Conservation (phyloP, 2,329 filamentous ascomycete genomes). For the Claviceps cyperi region DNA sequence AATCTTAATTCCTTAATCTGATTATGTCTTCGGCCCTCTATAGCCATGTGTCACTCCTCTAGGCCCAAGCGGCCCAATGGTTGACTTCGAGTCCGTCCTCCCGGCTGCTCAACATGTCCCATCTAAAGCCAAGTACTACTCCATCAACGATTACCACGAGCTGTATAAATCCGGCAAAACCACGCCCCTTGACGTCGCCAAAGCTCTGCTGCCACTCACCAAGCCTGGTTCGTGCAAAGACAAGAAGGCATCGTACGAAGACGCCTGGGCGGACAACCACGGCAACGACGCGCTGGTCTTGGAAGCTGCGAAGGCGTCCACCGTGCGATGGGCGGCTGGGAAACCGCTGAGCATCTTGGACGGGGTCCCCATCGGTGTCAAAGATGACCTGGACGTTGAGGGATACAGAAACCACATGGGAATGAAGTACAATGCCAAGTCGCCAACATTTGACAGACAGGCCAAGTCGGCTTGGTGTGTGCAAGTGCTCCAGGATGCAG, state of each 20-base stretch:
- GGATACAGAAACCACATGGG: constrained; percentile 57
- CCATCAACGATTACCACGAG: constrained; percentile 61
- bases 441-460: constrained; percentile 33
- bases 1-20: neutral
- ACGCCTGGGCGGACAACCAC: constrained; percentile 58
- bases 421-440: constrained; percentile 42
- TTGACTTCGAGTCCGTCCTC: constrained; percentile 28
- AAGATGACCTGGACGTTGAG: constrained; percentile 62
- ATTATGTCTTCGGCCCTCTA: neutral
- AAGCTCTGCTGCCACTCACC: constrained; percentile 58
- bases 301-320: constrained; percentile 57
- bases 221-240: constrained; percentile 33
- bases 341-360: constrained; percentile 56
- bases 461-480: constrained; percentile 55
- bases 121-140: constrained; percentile 43
- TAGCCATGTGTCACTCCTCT: constrained; percentile 45
- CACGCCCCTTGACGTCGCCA: constrained; percentile 58
- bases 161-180: constrained; percentile 55
- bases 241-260: constrained; percentile 46
- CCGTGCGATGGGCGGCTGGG: constrained; percentile 54
- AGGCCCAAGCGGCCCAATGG: constrained; percentile 20
- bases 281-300: constrained; percentile 41
- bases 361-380: constrained; percentile 69
- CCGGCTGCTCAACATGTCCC: constrained; percentile 25
- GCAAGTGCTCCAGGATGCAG: constrained; percentile 54